Evolutionary conservation across 139 green algal species (phyloP), one percentile per base, ranked within the genome.

Genomic region (Volvox africanus): DNA sequence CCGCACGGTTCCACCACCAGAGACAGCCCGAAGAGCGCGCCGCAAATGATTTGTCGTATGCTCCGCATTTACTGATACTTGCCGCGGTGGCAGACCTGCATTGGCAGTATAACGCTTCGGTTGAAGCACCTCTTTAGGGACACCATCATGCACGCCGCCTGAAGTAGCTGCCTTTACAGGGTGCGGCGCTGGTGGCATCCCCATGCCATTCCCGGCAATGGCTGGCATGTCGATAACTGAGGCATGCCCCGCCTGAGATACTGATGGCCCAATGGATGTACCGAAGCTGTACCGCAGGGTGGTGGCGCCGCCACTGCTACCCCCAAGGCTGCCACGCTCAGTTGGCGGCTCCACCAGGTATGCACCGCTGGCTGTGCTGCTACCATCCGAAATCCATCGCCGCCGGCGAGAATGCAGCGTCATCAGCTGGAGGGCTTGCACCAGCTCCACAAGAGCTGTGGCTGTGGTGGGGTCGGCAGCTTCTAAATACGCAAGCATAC

Each of bases 401-500:
- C 86, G 86, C 28, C 86, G 86, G 30, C 86, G 86, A 32, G 44
- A 62, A 55, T 81, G 28, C 30, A 83, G 20, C 20, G 86, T 90
- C 86, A 90, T 90, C 16, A 90, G 50, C 86, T 90, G 86, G 30
- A 90, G 73, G 30, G 86, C 86, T 33, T 90, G 86, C 30, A 90
- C 32, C 19, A 90, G 73, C 86, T 90, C 86, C 86, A 90, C 37
- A 1, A 90, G 71, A 2, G 86, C 86, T 2, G 86, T 90, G 44
- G 86, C 86, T 50, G 86, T 90, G 73, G 86, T 90, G 18, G 86
- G 86, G 73, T 90, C 86, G 30, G 86, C 86, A 0, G 86, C 86
- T 69, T 90, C 86, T 14, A 90, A 75, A 75, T 36, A 90, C 0
- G 85, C 85, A n/a, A 89, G 85, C 85, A 89, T 89, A 50, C 85